Evolutionary conservation across 2,329 filamentous ascomycete species (phyloP).

Genomic region (Ascomycota sp.): DNA sequence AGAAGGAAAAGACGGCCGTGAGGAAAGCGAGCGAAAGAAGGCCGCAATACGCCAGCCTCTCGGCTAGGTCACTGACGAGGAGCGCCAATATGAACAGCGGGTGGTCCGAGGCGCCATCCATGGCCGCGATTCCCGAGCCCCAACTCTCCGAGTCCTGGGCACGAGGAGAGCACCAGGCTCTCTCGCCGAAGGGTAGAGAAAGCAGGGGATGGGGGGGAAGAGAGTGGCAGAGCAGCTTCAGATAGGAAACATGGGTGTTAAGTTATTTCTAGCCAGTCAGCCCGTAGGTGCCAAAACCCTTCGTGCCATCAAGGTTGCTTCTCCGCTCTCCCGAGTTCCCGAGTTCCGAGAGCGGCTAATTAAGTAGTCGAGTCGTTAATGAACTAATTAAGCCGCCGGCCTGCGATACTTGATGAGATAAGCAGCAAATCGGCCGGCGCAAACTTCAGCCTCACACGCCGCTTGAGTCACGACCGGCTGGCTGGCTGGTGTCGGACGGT

Average conservation of each 20-base stretch:
- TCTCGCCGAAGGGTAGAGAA: neutral
- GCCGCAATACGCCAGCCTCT: slow-evolving; percentile 2
- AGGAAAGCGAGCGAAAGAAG: neutral
- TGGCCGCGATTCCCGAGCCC: slow-evolving; percentile 1
- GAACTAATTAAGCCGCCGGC: too few species aligned
- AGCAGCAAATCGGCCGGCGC: too few species aligned
- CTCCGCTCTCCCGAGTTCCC: too few species aligned
- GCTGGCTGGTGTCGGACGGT: too few species aligned
- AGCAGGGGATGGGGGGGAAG: neutral
- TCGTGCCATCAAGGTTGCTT: neutral
- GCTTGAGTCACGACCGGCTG: too few species aligned
- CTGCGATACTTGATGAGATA: too few species aligned
- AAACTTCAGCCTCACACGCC: too few species aligned
- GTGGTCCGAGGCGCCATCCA: slow-evolving; percentile 9
- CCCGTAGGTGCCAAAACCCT: neutral
- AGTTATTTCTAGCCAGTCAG: neutral
- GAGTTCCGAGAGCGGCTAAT: too few species aligned
- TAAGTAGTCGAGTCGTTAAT: too few species aligned
- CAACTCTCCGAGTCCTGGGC: neutral
- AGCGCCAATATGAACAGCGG: slow-evolving; percentile 6
- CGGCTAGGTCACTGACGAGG: slow-evolving; percentile 5
- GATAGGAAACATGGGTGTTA: neutral
- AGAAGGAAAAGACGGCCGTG: slow-evolving; percentile 3
- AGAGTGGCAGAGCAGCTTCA: neutral
- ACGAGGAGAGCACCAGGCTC: neutral